Percentiles rank a stretch among this genome's conserved stretches.
phyloP scores from a whole-genome alignment of 2,329 filamentous ascomycete species.

The Dothideomycetes sp. region DNA sequence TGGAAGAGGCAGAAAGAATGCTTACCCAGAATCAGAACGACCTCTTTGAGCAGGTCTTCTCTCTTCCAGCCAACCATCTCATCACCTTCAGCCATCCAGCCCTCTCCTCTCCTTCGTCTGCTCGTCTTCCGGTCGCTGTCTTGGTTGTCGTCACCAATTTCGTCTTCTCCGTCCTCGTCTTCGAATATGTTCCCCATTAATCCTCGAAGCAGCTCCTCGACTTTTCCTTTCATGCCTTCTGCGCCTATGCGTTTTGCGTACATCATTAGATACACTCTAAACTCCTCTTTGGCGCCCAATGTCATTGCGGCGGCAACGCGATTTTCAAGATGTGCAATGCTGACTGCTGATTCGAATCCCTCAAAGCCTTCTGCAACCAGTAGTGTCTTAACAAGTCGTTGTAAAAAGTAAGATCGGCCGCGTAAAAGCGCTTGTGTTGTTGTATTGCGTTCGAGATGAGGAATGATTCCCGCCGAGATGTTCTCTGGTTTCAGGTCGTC shows the following conservation, averaged over 20 bases:
- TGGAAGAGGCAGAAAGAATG: constrained; percentile 14
- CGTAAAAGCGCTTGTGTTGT: constrained; percentile 87
- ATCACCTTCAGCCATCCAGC: constrained; percentile 57
- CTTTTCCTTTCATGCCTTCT: constrained; percentile 76
- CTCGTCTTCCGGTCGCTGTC: constrained; percentile 1
- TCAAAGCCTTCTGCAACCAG: constrained; percentile 86
- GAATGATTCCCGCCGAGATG: constrained; percentile 84
- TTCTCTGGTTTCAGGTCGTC: constrained; percentile 43
- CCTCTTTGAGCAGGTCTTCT: constrained; percentile 76
- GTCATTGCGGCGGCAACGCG: constrained; percentile 80
- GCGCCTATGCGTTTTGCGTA: constrained; percentile 92
- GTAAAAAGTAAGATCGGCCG: constrained; percentile 81
- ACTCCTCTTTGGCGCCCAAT: constrained; percentile 80
- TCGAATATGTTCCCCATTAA: constrained; percentile 61
- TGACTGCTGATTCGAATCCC: constrained; percentile 79
- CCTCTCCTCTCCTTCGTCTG: constrained; percentile 23
- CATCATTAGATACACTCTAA: constrained; percentile 91
- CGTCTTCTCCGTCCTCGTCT: constrained; percentile 41
- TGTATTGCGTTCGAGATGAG: constrained; percentile 85
- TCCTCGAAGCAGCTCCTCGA: constrained; percentile 79
- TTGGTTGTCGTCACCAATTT: constrained; percentile 1
- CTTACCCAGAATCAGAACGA: constrained; percentile 85
- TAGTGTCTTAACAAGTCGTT: constrained; percentile 80
- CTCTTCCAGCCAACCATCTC: constrained; percentile 85
- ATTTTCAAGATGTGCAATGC: constrained; percentile 91